A percentile compares a stretch with the other conserved stretches of the same genome.
These are phyloP conservation scores for Mortierella sp. DNA, from an alignment of 371 early-diverging fungal species.

Conservation along the genomic window DNA sequence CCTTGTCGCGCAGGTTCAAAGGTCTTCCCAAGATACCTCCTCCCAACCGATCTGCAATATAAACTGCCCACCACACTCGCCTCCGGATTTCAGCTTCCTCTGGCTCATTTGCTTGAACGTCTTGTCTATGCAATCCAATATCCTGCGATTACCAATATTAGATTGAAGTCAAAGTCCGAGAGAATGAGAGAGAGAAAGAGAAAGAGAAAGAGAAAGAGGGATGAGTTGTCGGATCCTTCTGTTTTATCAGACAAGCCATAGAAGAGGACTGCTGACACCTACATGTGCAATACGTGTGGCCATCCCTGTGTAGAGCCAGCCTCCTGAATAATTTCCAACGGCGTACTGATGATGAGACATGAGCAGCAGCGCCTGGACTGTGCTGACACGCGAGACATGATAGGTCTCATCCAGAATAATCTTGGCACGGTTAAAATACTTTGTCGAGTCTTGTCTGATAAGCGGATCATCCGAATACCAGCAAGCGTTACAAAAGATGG, in stretches of 20 bases:
- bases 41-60: conserved; percentile 52
- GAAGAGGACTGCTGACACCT: background rate
- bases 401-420: conserved; percentile 53
- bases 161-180: too few relatives aligned
- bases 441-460: conserved; percentile 49
- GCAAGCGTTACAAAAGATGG: conserved; percentile 53
- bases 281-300: conserved; percentile 50
- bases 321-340: conserved; percentile 54
- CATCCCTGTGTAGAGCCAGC: conserved; percentile 54
- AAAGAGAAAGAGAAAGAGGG: background rate
- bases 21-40: conserved; percentile 48
- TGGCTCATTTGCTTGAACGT: conserved; percentile 39
- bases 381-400: conserved; percentile 47
- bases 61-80: conserved; percentile 53
- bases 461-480: conserved; percentile 53
- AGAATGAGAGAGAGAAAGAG: background rate
- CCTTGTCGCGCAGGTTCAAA: conserved; percentile 49
- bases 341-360: conserved; percentile 54
- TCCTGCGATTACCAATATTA: conserved; percentile 20
- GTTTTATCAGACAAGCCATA: background rate
- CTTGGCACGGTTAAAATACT: conserved; percentile 51
- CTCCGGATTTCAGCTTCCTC: conserved; percentile 46
- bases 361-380: conserved; percentile 43
- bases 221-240: background rate
- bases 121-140: conserved; percentile 50